Evolutionary conservation across 75 land plant species (phyloP).

Genomic region (Selaginella tamariscina): DNA sequence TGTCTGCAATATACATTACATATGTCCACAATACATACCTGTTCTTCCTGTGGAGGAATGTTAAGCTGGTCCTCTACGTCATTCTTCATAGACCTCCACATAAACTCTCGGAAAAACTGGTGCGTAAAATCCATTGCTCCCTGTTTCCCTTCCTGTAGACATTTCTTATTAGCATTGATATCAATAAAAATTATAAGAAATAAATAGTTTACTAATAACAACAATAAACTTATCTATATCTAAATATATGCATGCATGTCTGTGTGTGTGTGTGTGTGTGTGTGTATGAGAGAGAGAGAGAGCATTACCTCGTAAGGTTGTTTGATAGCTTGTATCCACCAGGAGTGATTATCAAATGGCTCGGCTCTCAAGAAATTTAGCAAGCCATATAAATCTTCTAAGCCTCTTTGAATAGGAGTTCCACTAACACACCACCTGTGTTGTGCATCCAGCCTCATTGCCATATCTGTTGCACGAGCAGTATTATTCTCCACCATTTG

Average conservation of each 20-base stretch:
- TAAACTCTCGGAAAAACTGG: slow-evolving; percentile 53
- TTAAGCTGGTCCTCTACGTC: slow-evolving; percentile 72
- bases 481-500: slow-evolving; percentile 90
- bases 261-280: slow-evolving; percentile 2
- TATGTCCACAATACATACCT: too few relatives aligned
- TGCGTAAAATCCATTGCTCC: slow-evolving; percentile 66
- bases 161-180: background rate
- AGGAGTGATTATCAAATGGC: slow-evolving; percentile 63
- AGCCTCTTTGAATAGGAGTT: slow-evolving; percentile 85
- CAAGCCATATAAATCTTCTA: slow-evolving; percentile 87
- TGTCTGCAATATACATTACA: too few relatives aligned
- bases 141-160: slow-evolving; percentile 48
- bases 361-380: slow-evolving; percentile 54
- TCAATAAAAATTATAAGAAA: slow-evolving; percentile 6
- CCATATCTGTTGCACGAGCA: slow-evolving; percentile 93
- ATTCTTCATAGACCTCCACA: slow-evolving; percentile 93
- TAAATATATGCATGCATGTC: too few relatives aligned
- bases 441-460: slow-evolving; percentile 56
- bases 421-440: slow-evolving; percentile 97
- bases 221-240: background rate
- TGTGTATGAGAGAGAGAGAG: background rate
- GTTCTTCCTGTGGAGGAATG: slow-evolving; percentile 89
- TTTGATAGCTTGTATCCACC: slow-evolving; percentile 79
- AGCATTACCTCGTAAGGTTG: slow-evolving; percentile 82
- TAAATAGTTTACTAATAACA: slow-evolving; percentile 4